phyloP scores from a whole-genome alignment of 1,284 basidiomycete species.

The Trametes polyzona region DNA sequence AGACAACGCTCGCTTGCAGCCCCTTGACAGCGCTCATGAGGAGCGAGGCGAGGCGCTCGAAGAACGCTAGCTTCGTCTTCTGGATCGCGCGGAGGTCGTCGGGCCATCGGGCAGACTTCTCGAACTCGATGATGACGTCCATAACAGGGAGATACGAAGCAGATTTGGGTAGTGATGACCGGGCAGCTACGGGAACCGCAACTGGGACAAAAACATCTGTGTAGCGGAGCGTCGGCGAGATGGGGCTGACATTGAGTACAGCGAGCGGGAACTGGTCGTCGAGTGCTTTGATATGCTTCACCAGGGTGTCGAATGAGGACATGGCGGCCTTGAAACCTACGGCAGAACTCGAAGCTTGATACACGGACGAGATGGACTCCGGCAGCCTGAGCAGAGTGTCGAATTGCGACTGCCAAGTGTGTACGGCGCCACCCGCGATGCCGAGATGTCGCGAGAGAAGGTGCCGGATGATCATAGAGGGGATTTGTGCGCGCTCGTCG shows the following conservation, averaged over 20 bases:
- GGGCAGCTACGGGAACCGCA: conserved; percentile 50
- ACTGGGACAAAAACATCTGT: conserved; percentile 83
- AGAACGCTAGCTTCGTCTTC: conserved; percentile 93
- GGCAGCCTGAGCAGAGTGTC: conserved; percentile 74
- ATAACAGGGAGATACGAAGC: conserved; percentile 74
- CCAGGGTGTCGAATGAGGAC: conserved; percentile 81
- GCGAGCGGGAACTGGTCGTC: conserved; percentile 83
- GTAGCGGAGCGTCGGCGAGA: conserved; percentile 80
- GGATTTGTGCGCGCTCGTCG: conserved; percentile 83
- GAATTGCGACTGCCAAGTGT: conserved; percentile 64
- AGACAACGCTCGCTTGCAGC: conserved; percentile 60
- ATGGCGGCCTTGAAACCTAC: conserved; percentile 81
- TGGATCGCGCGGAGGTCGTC: conserved; percentile 93
- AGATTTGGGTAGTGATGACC: conserved; percentile 50
- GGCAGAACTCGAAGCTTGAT: conserved; percentile 48
- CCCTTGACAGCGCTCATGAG: conserved; percentile 60
- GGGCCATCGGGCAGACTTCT: conserved; percentile 93
- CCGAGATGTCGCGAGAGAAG: conserved; percentile 80
- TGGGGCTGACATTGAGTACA: conserved; percentile 77
- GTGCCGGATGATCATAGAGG: conserved; percentile 74
- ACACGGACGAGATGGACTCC: conserved; percentile 53
- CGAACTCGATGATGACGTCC: conserved; percentile 83
- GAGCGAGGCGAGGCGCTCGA: conserved; percentile 74
- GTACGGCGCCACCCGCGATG: conserved; percentile 54
- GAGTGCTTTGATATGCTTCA: conserved; percentile 77